Evolutionary conservation across 192 early-diverging fungal species (phyloP).

Genomic region (Backusella westeae): DNA sequence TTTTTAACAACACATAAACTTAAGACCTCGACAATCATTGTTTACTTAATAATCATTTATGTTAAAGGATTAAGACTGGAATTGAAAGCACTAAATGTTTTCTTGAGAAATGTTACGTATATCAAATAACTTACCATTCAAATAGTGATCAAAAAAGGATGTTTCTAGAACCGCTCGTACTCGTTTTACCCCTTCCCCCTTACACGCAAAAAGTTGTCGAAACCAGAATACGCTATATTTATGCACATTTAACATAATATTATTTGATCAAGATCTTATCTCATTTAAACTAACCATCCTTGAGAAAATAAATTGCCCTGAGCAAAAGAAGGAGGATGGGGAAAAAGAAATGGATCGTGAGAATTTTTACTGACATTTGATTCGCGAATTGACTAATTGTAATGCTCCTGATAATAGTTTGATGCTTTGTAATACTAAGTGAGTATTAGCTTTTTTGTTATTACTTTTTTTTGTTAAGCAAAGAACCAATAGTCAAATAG

Average conservation of each 20-base stretch:
- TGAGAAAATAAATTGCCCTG: background rate
- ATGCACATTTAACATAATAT: background rate
- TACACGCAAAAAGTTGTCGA: background rate
- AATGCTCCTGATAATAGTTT: background rate
- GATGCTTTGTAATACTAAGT: background rate
- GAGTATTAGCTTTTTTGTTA: background rate
- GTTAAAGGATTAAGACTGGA: background rate
- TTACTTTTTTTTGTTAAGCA: background rate
- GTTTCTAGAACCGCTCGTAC: background rate
- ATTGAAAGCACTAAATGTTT: background rate
- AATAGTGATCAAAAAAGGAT: background rate
- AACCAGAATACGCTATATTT: background rate
- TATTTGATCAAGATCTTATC: background rate
- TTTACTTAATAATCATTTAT: too few relatives aligned
- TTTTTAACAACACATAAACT: too few relatives aligned
- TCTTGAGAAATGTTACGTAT: background rate
- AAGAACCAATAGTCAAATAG: background rate
- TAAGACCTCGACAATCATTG: too few relatives aligned
- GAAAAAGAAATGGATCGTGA: background rate
- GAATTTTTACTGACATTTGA: background rate
- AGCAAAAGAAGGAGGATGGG: background rate
- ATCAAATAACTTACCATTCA: background rate
- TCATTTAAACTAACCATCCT: background rate
- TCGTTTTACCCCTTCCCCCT: background rate
- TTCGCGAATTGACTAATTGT: background rate